Evolutionary conservation across 1,284 basidiomycete genomes (phyloP).

Genomic region (Sporisorium sorghi): DNA sequence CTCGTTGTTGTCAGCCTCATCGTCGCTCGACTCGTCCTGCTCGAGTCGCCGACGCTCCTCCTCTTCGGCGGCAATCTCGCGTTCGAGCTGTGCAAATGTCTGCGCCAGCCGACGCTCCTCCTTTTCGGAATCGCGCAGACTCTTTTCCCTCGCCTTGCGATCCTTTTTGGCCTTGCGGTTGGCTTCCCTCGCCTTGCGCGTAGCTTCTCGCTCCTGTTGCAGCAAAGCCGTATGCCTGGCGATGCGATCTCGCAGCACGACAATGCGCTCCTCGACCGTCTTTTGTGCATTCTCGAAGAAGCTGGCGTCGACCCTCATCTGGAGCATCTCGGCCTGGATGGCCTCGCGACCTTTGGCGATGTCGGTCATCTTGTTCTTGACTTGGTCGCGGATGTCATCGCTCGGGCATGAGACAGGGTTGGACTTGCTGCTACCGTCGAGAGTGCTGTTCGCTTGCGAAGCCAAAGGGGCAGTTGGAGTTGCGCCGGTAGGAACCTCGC

Average conservation of each 20-base stretch:
- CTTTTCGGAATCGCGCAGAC: conserved; percentile 36
- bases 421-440: not conserved
- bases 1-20: conserved; percentile 11
- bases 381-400: conserved; percentile 37
- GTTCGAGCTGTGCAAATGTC: conserved; percentile 34
- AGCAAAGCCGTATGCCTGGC: conserved; percentile 30
- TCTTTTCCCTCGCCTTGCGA: conserved; percentile 34
- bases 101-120: conserved; percentile 32
- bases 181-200: conserved; percentile 37
- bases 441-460: not conserved
- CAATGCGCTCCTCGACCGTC: conserved; percentile 49
- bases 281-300: conserved; percentile 52
- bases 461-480: not conserved
- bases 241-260: conserved; percentile 43
- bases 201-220: conserved; percentile 42
- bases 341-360: conserved; percentile 36
- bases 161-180: conserved; percentile 43
- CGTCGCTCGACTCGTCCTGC: conserved; percentile 25
- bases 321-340: conserved; percentile 49
- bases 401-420: conserved; percentile 21
- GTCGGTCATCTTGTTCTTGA: conserved; percentile 45
- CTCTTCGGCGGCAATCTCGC: conserved; percentile 41
- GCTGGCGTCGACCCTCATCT: conserved; percentile 49
- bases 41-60: conserved; percentile 34
- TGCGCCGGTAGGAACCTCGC: not conserved